Conservation (phyloP, 2,329 filamentous ascomycete genomes). For the Chalara sp. region DNA sequence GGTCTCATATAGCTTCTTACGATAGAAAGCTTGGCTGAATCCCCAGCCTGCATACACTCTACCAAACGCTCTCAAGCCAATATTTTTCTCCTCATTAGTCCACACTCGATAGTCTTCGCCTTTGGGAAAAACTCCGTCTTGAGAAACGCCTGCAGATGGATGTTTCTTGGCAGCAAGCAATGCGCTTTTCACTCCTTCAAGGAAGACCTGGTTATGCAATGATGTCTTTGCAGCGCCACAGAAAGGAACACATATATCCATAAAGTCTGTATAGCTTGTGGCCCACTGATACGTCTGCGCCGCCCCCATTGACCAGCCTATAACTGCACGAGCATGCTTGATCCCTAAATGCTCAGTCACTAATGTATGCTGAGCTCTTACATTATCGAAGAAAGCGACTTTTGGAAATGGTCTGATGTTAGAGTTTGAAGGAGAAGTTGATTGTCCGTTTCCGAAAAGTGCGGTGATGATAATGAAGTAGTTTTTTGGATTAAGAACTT, state of each 20-base stretch:
- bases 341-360: slow-evolving; percentile 58
- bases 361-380: slow-evolving; percentile 57
- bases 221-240: slow-evolving; percentile 59
- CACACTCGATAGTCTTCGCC: slow-evolving; percentile 39
- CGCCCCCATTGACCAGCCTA: slow-evolving; percentile 68
- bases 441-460: slow-evolving; percentile 63
- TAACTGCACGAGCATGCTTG: slow-evolving; percentile 51
- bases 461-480: slow-evolving; percentile 66
- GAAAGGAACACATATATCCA: slow-evolving; percentile 59
- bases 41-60: slow-evolving; percentile 78
- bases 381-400: slow-evolving; percentile 62
- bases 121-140: slow-evolving; percentile 33
- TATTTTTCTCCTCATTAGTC: slow-evolving; percentile 43
- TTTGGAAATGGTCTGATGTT: slow-evolving; percentile 51
- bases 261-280: slow-evolving; percentile 44
- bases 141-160: slow-evolving; percentile 42
- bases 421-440: slow-evolving; percentile 60
- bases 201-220: slow-evolving; percentile 61
- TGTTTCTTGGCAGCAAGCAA: slow-evolving; percentile 50
- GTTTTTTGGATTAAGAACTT: slow-evolving; percentile 52
- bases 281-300: slow-evolving; percentile 60
- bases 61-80: slow-evolving; percentile 63
- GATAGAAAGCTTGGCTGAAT: slow-evolving; percentile 73
- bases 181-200: slow-evolving; percentile 56
- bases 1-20: slow-evolving; percentile 60